These are phyloP conservation scores for Microglena sp. DNA, from an alignment of 139 green algal genomes.

Conservation along the genomic window DNA sequence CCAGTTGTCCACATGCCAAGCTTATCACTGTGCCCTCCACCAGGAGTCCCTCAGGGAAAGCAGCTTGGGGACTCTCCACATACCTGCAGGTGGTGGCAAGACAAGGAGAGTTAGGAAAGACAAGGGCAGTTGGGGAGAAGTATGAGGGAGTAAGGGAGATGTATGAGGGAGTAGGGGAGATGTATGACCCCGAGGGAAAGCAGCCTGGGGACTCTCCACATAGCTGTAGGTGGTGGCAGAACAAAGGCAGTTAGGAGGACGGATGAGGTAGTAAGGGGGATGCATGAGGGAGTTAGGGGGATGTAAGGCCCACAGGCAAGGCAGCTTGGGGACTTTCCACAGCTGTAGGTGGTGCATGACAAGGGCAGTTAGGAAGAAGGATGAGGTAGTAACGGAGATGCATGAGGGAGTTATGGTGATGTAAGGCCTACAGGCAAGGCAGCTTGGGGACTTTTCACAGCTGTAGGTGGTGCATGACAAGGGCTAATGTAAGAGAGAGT, in stretches of 20 bases:
- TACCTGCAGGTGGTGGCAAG: constrained; percentile 49
- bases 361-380: not conserved
- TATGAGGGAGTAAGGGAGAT: no score
- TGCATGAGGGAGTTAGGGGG: no score
- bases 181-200: constrained; percentile 78
- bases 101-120: not conserved
- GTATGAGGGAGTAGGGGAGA: no score
- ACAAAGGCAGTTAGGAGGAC: not conserved
- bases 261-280: no score
- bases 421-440: constrained; percentile 77
- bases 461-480: constrained; percentile 19
- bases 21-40: constrained; percentile 34
- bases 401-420: no score
- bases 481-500: no score
- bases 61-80: constrained; percentile 60
- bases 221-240: constrained; percentile 48
- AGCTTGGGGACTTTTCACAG: constrained; percentile 65
- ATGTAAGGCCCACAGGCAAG: constrained; percentile 80
- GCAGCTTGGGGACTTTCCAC: constrained; percentile 60
- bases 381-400: no score
- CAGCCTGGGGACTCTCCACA: constrained; percentile 60
- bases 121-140: not conserved
- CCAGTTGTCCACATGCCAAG: not conserved
- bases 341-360: constrained; percentile 32
- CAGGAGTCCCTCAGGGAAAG: constrained; percentile 65